Evolutionary conservation across 164 flowering plant genomes (phyloP), one percentile per base, ranked within the genome.

Genomic region (Akebia trifoliata): DNA sequence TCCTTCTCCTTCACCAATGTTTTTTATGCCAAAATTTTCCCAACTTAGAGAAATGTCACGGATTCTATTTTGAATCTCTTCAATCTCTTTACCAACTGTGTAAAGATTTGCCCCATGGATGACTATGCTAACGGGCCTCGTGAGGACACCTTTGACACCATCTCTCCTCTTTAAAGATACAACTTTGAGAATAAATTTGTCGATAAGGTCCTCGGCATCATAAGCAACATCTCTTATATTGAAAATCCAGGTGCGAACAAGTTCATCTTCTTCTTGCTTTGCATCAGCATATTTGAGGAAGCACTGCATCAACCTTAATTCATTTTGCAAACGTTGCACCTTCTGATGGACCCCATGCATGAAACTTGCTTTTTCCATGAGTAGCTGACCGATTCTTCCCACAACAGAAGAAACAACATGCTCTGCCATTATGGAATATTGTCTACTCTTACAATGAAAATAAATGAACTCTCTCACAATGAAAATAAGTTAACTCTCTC

Each of bases 151-250:
- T n/a, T n/a, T n/a, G n/a, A n/a, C n/a, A n/a, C n/a, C n/a, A n/a
- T n/a, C 20, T 21, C 9, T 40, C 6, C 18, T 14, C 36, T 11
- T 20, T 15, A 17, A 14, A 2, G 15, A 22, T n/a, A 17, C 34
- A 3, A 8, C 22, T 14, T 40, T 17, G 22, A 40, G 10, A 17
- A 56, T 42, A n/a, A 25, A 42, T 1, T 22, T 29, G 18, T 54
- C 57, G 2, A 54, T 36, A 17, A 54, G 32, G 24, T 54, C 57
- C 28, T 54, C 57, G 1, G 57, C 57, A 35, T 54, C 45, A 26
- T 18, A 54, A 25, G 57, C 57, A 4, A 54, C 8, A 34, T 56
- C 37, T n/a, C 59, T 28, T 14, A 56, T 4, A 9, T 56, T 15
- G 8, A 6, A 26, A 24, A 56, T 49, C 59, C 48, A 40, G 51